phyloP scores from a whole-genome alignment of 2,329 filamentous ascomycete genomes.

The Ophiostoma piceae region DNA sequence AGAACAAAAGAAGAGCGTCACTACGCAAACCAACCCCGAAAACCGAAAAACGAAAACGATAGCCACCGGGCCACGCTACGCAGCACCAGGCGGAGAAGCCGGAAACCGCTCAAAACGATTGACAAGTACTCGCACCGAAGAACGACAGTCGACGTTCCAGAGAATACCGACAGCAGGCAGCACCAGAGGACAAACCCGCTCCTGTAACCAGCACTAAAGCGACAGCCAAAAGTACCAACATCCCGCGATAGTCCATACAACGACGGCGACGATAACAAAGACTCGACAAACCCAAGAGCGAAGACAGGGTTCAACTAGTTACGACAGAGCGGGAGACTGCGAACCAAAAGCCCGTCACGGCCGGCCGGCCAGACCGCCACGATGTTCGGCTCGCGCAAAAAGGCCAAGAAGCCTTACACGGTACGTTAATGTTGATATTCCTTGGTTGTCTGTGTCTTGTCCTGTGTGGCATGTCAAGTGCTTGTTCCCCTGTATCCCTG shows the following conservation, averaged over 20 bases:
- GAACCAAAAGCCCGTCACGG: neutral
- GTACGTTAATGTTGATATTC: slow-evolving; percentile 38
- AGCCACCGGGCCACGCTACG: slow-evolving; percentile 9
- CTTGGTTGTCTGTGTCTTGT: neutral
- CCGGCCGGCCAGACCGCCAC: slow-evolving; percentile 14
- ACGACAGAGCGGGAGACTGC: neutral
- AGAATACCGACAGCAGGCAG: neutral
- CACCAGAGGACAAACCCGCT: neutral
- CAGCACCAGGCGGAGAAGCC: slow-evolving; percentile 17
- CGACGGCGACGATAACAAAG: neutral
- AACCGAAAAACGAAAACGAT: neutral
- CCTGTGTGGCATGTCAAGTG: neutral
- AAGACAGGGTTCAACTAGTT: neutral
- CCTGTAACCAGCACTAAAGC: neutral
- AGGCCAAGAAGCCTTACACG: slow-evolving; percentile 42
- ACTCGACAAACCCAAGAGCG: neutral
- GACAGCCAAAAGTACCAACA: slow-evolving; percentile 2
- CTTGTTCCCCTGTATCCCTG: neutral
- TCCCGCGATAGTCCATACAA: neutral
- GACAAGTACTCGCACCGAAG: neutral
- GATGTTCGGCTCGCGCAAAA: slow-evolving; percentile 49
- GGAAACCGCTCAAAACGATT: slow-evolving; percentile 14
- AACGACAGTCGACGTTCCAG: neutral
- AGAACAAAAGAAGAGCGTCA: neutral
- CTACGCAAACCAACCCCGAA: neutral